These are phyloP conservation scores for Cantharellus anzutake DNA, from an alignment of 768 basidiomycete species.

Conservation along the genomic window DNA sequence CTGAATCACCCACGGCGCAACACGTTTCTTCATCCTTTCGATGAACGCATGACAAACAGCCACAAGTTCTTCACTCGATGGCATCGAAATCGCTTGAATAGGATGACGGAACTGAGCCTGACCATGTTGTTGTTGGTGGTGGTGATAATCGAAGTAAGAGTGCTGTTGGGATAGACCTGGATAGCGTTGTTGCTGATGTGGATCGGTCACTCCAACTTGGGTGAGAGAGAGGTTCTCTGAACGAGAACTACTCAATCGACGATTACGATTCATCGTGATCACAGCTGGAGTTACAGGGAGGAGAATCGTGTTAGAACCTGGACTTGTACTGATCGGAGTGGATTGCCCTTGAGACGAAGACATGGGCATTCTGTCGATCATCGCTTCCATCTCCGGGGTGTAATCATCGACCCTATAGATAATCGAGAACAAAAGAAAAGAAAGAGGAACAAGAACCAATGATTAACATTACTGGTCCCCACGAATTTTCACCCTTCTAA, in stretches of 20 bases:
- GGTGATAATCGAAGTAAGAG: background rate
- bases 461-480: background rate
- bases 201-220: background rate
- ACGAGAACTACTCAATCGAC: too few relatives aligned
- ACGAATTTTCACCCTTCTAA: background rate
- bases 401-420: constrained; percentile 20
- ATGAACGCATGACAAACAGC: constrained; percentile 41
- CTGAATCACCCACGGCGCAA: constrained; percentile 87
- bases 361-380: constrained; percentile 13
- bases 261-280: too few relatives aligned
- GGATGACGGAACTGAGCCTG: background rate
- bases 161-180: background rate
- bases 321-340: background rate
- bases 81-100: constrained; percentile 9
- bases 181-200: background rate
- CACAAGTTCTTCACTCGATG: constrained; percentile 37
- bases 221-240: background rate
- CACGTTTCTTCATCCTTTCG: constrained; percentile 40
- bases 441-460: background rate
- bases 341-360: background rate
- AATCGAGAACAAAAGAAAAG: background rate
- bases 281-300: background rate
- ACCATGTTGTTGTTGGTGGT: background rate
- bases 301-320: background rate
- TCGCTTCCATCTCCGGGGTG: constrained; percentile 21